Base-by-base conservation (phyloP, 495 filamentous ascomycete genomes). In the Penicillium riverlandense region DNA sequence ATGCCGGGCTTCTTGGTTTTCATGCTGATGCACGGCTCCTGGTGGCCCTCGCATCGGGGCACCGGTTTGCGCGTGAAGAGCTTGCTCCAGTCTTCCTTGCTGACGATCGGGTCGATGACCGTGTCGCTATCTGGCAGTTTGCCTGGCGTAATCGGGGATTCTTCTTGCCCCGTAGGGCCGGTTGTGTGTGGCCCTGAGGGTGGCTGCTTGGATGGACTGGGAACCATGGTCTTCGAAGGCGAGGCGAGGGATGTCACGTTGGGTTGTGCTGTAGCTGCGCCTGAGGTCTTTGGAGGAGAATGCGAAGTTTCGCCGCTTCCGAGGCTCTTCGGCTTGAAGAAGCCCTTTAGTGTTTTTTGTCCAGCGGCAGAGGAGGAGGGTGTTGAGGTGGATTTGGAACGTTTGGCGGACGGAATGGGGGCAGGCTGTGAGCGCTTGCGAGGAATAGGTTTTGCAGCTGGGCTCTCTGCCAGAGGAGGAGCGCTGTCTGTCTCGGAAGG, bases 1-100 rank as follows among this genome's bases (percentile, higher is more conserved):
- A 84, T 63, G 2, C 92, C 92, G 0, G 83, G 74, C 54, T 96
- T 98, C 67, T 88, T 96, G 7, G 89, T 94, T 7, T 80, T 74
- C 29, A 89, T 51, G 40, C 71, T 85, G 40, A 86, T 82, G 59
- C 92, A 97, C 11, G 86, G 84, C 43, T 98, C 92, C 41, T 78
- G 71, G 57, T 98, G 92, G 29, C 69, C 69, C 37, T 95, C 89
- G 60, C 92, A 98, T 40, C 71, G 74, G 2, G 92, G 92, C 3
- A 79, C 67, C 1, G 71, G 63, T 41, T 83, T 79, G 56, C 88
- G 90, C 11, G 83, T 79, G 40, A 98, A 85, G 1, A 98, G 71
- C 58, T 85, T 89, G 1, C 76, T 75, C 92, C 92, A 96, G 16
- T 86, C 85, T 53, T 90, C 83, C 56, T 90, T 94, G 42, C 78